These are phyloP conservation scores for Malassezia globosa DNA, from an alignment of 1,284 basidiomycete species.

Conservation along the genomic window DNA sequence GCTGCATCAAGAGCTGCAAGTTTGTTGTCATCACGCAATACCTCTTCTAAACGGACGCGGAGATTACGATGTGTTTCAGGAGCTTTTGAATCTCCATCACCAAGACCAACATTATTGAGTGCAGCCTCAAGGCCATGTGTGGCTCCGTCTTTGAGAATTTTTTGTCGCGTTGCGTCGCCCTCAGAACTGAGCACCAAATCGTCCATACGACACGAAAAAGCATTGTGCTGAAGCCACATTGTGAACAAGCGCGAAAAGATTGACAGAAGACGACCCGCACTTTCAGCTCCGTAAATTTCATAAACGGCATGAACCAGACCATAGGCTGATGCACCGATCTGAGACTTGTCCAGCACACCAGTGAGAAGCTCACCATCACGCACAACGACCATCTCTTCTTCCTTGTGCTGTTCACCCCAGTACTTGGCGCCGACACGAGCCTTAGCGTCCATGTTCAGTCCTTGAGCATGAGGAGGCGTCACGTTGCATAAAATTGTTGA, in stretches of 20 bases:
- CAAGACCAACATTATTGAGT: constrained; percentile 56
- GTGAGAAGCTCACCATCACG: constrained; percentile 84
- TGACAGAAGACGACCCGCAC: constrained; percentile 81
- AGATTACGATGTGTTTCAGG: constrained; percentile 51
- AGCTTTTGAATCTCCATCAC: constrained; percentile 28
- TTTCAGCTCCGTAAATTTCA: constrained; percentile 85
- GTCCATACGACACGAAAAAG: constrained; percentile 98
- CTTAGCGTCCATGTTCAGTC: constrained; percentile 73
- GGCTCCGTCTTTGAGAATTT: constrained; percentile 60
- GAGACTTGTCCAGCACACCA: constrained; percentile 91
- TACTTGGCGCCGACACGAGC: constrained; percentile 70
- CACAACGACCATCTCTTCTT: constrained; percentile 78
- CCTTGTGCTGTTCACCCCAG: constrained; percentile 57
- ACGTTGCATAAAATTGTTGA: constrained; percentile 58
- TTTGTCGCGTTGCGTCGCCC: constrained; percentile 63
- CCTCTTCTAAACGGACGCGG: constrained; percentile 63
- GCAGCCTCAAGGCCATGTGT: constrained; percentile 74
- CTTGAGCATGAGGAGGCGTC: constrained; percentile 67
- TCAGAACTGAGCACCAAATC: constrained; percentile 78
- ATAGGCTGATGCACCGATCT: constrained; percentile 89
- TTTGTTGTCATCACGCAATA: constrained; percentile 90
- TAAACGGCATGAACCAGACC: constrained; percentile 97
- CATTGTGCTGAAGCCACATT: constrained; percentile 89
- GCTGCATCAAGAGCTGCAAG: constrained; percentile 90
- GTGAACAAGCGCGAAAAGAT: constrained; percentile 89